Percentiles rank a stretch among this genome's conserved stretches.
Conservation (phyloP, 306 rosid genomes). For the Pachyrhizus erosus region DNA sequence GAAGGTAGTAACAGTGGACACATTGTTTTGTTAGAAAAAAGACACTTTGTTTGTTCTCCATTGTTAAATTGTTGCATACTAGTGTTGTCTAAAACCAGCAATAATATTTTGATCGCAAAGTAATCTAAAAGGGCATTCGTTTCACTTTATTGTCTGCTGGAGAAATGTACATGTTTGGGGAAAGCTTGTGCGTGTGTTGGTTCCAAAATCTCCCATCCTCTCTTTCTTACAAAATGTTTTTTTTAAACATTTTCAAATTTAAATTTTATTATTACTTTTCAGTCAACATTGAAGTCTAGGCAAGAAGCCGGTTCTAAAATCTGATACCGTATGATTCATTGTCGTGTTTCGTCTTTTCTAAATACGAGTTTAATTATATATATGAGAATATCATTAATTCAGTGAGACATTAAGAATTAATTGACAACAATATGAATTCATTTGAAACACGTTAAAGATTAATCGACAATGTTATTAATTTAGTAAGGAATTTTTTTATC, state of each 20-base stretch:
- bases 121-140: background rate
- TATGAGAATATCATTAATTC: background rate
- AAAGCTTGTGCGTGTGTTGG: background rate
- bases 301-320: background rate
- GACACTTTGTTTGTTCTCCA: background rate
- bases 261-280: background rate
- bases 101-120: background rate
- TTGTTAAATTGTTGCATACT: background rate
- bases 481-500: background rate
- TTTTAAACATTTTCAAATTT: background rate
- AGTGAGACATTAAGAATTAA: background rate
- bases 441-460: background rate
- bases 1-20: background rate
- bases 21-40: background rate
- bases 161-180: background rate
- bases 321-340: background rate
- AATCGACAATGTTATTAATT: background rate
- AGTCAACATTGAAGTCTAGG: background rate
- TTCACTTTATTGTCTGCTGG: background rate
- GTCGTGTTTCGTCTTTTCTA: background rate
- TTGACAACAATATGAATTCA: background rate
- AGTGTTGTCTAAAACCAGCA: background rate
- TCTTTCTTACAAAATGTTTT: background rate
- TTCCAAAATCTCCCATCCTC: background rate
- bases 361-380: background rate